A percentile compares a stretch with the other conserved stretches of the same genome.
Conservation (phyloP, 805 yeast species). For the Candida michaelii region DNA sequence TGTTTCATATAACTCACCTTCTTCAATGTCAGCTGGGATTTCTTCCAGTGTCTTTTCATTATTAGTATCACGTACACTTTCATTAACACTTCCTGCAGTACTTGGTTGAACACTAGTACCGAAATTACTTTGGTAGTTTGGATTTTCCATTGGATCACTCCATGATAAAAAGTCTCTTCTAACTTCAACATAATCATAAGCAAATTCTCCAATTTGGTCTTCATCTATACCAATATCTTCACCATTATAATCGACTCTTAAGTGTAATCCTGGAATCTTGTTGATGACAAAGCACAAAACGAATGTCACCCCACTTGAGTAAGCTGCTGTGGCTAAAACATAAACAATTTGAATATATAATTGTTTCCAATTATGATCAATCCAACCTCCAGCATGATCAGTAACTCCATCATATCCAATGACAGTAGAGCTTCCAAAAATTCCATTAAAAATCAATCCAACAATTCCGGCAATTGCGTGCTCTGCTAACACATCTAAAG, state of each 20-base stretch:
- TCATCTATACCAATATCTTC: slow-evolving; percentile 93
- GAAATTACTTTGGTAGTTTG: slow-evolving; percentile 4
- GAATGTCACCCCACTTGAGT: slow-evolving; percentile 73
- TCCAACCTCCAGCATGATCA: slow-evolving; percentile 88
- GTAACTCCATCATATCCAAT: slow-evolving; percentile 88
- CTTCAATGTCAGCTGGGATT: slow-evolving; percentile 2
- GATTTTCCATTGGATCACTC: slow-evolving; percentile 30
- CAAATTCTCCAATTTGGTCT: slow-evolving; percentile 97
- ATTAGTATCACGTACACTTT: background rate
- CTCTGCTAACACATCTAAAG: slow-evolving; percentile 95
- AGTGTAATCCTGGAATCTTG: slow-evolving; percentile 75
- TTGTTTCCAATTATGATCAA: slow-evolving; percentile 87
- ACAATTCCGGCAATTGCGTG: slow-evolving; percentile 96
- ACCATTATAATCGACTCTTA: slow-evolving; percentile 80
- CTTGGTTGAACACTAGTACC: slow-evolving; percentile 5
- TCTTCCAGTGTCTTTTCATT: slow-evolving; percentile 3
- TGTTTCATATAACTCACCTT: slow-evolving; percentile 3
- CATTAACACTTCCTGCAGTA: slow-evolving; percentile 4
- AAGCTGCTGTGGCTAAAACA: slow-evolving; percentile 71
- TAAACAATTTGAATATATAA: slow-evolving; percentile 88
- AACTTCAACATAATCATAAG: slow-evolving; percentile 97
- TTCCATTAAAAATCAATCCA: slow-evolving; percentile 84
- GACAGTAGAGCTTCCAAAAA: slow-evolving; percentile 85
- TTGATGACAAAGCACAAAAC: slow-evolving; percentile 71
- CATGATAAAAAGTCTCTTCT: slow-evolving; percentile 81